These are phyloP conservation scores for Rosa lucieae DNA, from an alignment of 306 rosid species.

Conservation along the genomic window DNA sequence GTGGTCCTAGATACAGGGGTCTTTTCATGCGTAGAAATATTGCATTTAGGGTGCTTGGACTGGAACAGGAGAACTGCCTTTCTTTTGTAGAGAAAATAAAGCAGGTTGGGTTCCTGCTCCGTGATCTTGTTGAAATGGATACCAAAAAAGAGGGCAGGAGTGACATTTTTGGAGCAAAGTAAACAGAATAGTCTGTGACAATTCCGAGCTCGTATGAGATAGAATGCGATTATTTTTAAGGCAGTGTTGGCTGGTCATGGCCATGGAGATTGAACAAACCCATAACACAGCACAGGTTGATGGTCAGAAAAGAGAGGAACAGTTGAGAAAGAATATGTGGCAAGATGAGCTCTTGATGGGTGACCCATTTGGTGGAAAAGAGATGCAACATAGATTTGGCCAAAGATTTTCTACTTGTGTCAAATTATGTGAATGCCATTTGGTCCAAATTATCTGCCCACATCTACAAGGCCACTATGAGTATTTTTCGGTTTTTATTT, in stretches of 20 bases:
- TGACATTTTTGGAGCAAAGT: not conserved
- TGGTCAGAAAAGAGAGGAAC: not conserved
- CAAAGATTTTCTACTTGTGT: not conserved
- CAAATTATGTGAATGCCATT: not conserved
- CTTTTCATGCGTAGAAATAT: not conserved
- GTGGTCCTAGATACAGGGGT: not conserved
- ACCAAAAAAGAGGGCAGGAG: not conserved
- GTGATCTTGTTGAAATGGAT: not conserved
- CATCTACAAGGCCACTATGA: too few species aligned
- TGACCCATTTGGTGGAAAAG: not conserved
- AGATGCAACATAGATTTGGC: not conserved
- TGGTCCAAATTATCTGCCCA: not conserved
- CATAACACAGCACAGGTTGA: not conserved
- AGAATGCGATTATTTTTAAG: not conserved
- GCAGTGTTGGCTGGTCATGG: not conserved
- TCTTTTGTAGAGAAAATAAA: not conserved
- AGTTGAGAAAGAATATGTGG: not conserved
- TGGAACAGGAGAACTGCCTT: not conserved
- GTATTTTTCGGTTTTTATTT: not conserved
- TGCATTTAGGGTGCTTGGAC: not conserved
- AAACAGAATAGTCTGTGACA: not conserved
- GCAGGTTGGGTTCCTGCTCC: not conserved
- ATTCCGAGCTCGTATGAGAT: not conserved
- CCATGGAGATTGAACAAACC: not conserved
- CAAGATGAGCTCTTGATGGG: not conserved